Base-by-base conservation (phyloP, 2,329 filamentous ascomycete species). In the Ophiostoma sp. region DNA sequence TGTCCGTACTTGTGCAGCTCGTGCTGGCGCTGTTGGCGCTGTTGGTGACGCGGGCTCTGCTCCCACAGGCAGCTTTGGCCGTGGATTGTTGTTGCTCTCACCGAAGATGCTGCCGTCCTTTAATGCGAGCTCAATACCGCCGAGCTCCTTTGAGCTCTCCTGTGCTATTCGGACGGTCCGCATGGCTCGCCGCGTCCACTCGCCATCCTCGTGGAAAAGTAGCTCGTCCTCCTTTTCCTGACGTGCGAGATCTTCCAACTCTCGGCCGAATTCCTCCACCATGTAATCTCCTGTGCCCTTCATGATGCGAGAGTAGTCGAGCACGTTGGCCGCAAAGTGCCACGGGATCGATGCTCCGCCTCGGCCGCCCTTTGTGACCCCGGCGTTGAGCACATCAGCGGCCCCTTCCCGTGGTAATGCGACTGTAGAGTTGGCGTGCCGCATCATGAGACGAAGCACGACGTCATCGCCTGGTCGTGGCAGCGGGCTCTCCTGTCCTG, bases 281-380 rank as follows among this genome's bases (percentile, higher is more conserved):
- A 99, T 95, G 80, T 99, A 99, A 45, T 92, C 90, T 78, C 92
- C 90, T 4, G 93, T 95, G 7, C 95, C 96, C 80, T 95, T 97
- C 93, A 99, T 97, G 72, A 98, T 92, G 52, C 95, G 90, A 19
- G 95, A 94, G 81, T 98, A 99, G 80, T 99, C 96, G 80, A 76
- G 88, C 48, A 97, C 94, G 78, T 97, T 97, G 11, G 94, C 94
- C 6, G 93, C 94, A 82, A 96, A 94, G 81, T 97, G 94, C 96
- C 96, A 99, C 0, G 96, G 96, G 48, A 98, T 89, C 78, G 50
- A 36, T 5, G 25, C 70, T 31, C 31, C 50, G 57, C 48, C 68
- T 52, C 57, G 36, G 39, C 48, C 42, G 22, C 55, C 36, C 50
- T 39, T 50, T n/a, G 19, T 31, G 22, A 69, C 90, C 9, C 88